Percentiles rank a stretch among this genome's conserved stretches.
These are phyloP conservation scores for Beauveria sp. DNA, from an alignment of 2,329 filamentous ascomycete genomes.

Conservation along the genomic window DNA sequence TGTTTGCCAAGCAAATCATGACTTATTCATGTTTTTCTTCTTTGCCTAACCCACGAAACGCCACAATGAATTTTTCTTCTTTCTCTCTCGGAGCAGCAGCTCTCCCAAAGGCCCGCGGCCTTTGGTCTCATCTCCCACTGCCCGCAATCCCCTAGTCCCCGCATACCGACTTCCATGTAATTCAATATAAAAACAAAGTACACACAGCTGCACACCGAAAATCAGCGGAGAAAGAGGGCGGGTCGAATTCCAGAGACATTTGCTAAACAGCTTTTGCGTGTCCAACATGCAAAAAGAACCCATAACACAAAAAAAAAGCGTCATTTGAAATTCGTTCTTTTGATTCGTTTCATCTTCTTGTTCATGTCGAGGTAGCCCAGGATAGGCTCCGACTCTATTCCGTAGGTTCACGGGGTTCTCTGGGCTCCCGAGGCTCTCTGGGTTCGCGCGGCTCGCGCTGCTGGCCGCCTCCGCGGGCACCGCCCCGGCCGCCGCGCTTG, in stretches of 20 bases:
- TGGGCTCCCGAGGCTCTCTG: constrained; percentile 24
- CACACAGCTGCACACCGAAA: not conserved
- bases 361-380: not conserved
- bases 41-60: constrained; percentile 7
- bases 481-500: constrained; percentile 44
- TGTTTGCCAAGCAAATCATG: not conserved
- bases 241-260: not conserved
- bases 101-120: not conserved
- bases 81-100: not conserved
- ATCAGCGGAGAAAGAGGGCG: not conserved
- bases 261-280: not conserved
- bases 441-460: constrained; percentile 41
- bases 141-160: not conserved
- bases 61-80: constrained; percentile 4
- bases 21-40: not conserved
- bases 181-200: constrained; percentile 1
- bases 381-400: constrained; percentile 22
- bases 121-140: not conserved
- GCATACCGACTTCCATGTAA: not conserved
- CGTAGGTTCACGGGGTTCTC: constrained; percentile 18
- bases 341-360: constrained; percentile 12
- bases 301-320: constrained; percentile 5
- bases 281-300: not conserved
- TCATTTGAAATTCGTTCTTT: not conserved
- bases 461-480: constrained; percentile 43